A percentile compares a stretch with the other conserved stretches of the same genome.
These are phyloP conservation scores for Lodderomyces theae DNA, from an alignment of 1,139 yeast genomes.

Conservation along the genomic window DNA sequence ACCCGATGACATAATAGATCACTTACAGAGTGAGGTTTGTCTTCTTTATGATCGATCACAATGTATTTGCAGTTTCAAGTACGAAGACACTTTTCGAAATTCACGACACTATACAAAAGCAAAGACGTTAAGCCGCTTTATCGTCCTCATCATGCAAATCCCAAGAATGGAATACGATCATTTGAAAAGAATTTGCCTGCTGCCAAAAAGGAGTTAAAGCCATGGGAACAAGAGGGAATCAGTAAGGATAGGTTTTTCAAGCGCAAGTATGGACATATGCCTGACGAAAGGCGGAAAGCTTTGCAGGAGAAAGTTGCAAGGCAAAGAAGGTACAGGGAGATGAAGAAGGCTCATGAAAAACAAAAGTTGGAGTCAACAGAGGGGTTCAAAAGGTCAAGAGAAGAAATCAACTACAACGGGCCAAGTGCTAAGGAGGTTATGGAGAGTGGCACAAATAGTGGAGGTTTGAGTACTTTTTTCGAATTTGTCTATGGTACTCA, in stretches of 20 bases:
- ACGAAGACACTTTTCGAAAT: conserved; percentile 6
- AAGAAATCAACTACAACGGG: conserved; percentile 4
- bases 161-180: conserved; percentile 11
- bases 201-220: conserved; percentile 18
- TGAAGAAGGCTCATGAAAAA: conserved; percentile 17
- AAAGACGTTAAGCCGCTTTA: conserved; percentile 14
- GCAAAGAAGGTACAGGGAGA: conserved; percentile 27
- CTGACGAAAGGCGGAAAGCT: conserved; percentile 26
- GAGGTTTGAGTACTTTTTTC: conserved; percentile 35
- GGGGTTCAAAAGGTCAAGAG: conserved; percentile 9
- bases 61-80: not conserved
- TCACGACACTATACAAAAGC: conserved; percentile 1
- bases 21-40: too few species aligned
- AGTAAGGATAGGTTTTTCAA: conserved; percentile 42
- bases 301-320: conserved; percentile 38
- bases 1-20: too few species aligned
- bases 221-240: conserved; percentile 39
- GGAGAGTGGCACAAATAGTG: not conserved
- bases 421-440: conserved; percentile 5
- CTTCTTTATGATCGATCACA: too few species aligned
- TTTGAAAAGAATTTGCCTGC: conserved; percentile 16
- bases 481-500: conserved; percentile 80
- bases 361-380: conserved; percentile 11
- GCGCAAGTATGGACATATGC: conserved; percentile 36
- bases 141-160: conserved; percentile 21